phyloP scores from a whole-genome alignment of 1,139 yeast species.

The Nakaseomyces nivariensis region DNA sequence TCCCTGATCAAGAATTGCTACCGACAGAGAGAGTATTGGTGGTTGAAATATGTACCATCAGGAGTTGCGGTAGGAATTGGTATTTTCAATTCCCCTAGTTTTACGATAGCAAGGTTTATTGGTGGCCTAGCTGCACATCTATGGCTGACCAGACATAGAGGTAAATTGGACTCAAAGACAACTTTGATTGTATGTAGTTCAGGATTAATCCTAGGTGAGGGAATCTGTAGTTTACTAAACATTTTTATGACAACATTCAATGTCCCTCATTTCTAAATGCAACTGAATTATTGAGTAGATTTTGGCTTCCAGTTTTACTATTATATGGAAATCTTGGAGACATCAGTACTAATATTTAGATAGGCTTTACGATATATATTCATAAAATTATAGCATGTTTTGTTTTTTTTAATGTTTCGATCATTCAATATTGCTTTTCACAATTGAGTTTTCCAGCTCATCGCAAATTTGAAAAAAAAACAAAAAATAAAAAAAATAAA shows the following conservation, averaged over 20 bases:
- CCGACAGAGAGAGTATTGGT: slow-evolving; percentile 34
- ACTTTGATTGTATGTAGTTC: slow-evolving; percentile 78
- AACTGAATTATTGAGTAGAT: too few relatives aligned
- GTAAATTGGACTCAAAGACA: slow-evolving; percentile 40
- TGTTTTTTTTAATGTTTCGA: too few relatives aligned
- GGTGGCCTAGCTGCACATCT: slow-evolving; percentile 72
- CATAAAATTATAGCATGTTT: too few relatives aligned
- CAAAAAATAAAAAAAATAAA: not conserved
- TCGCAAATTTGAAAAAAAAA: not conserved
- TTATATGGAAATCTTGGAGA: too few relatives aligned
- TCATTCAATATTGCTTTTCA: not conserved
- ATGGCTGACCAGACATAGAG: slow-evolving; percentile 40
- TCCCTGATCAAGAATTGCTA: slow-evolving; percentile 54
- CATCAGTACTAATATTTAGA: too few relatives aligned
- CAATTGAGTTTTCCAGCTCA: not conserved
- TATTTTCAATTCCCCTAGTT: slow-evolving; percentile 85
- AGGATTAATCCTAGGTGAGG: slow-evolving; percentile 91
- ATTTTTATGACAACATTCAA: slow-evolving; percentile 64
- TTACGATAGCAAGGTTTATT: slow-evolving; percentile 82
- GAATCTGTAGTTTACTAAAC: slow-evolving; percentile 71
- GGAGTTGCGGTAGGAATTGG: slow-evolving; percentile 98
- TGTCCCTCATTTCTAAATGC: slow-evolving; percentile 36
- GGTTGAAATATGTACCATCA: slow-evolving; percentile 50
- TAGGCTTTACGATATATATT: too few relatives aligned
- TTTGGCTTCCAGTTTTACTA: too few relatives aligned